A percentile compares a stretch with the other conserved stretches of the same genome.
phyloP scores from a whole-genome alignment of 371 early-diverging fungal species.

The Lichtheimia ramosa region DNA sequence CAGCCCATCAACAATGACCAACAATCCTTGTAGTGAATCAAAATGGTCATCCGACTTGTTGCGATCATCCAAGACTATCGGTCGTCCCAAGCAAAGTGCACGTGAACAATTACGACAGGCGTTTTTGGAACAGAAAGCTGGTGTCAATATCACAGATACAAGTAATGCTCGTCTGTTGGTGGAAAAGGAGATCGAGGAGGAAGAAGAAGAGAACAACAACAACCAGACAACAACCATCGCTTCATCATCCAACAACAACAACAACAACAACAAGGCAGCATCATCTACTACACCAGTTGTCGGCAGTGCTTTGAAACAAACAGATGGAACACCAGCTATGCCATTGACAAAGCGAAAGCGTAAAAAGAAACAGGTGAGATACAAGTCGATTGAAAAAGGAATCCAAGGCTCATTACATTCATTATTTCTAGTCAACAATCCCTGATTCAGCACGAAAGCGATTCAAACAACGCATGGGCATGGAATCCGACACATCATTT shows the following conservation, averaged over 20 bases:
- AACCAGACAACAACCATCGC: not conserved
- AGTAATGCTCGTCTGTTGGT: slow-evolving; percentile 45
- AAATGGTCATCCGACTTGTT: slow-evolving; percentile 75
- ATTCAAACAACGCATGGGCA: slow-evolving; percentile 48
- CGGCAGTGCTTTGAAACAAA: slow-evolving; percentile 55
- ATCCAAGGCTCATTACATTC: not conserved
- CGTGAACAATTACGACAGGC: slow-evolving; percentile 75
- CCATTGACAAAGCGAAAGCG: slow-evolving; percentile 40
- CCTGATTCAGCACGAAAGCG: slow-evolving; percentile 40
- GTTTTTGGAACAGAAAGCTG: slow-evolving; percentile 71
- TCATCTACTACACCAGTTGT: slow-evolving; percentile 14
- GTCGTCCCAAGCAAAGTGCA: slow-evolving; percentile 67
- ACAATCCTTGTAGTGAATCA: slow-evolving; percentile 34
- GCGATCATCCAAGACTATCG: slow-evolving; percentile 77
- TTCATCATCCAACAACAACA: slow-evolving; percentile 5
- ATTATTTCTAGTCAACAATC: slow-evolving; percentile 35
- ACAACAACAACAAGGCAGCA: slow-evolving; percentile 1
- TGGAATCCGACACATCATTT: slow-evolving; percentile 61
- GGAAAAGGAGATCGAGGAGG: slow-evolving; percentile 37
- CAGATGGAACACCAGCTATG: slow-evolving; percentile 23
- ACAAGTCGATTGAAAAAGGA: not conserved
- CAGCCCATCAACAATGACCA: not conserved
- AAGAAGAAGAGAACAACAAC: slow-evolving; percentile 4
- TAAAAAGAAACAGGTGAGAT: slow-evolving; percentile 45
- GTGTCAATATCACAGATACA: slow-evolving; percentile 58